These are phyloP conservation scores for Amanita exitialis DNA, from an alignment of 768 basidiomycete species.

Conservation along the genomic window DNA sequence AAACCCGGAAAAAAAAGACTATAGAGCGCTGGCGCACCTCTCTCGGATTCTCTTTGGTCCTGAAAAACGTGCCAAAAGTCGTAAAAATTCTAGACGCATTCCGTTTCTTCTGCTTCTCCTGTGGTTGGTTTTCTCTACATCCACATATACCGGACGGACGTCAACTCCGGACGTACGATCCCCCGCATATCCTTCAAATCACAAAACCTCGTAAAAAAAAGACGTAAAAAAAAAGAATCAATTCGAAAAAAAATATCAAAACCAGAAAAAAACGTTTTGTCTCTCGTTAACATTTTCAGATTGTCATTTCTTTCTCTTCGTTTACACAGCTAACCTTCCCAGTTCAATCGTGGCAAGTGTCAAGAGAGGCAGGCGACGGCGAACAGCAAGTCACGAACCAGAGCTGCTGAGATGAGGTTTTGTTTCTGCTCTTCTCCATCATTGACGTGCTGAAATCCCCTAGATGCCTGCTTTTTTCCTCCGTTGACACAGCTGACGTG, in stretches of 20 bases:
- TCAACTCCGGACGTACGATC: not conserved
- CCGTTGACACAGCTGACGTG: not conserved
- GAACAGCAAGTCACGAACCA: not conserved
- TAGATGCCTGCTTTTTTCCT: not conserved
- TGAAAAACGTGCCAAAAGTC: too few relatives aligned
- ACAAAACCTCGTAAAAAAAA: not conserved
- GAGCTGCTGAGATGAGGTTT: not conserved
- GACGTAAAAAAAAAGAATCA: not conserved
- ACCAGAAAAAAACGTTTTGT: too few relatives aligned
- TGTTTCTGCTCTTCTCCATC: not conserved
- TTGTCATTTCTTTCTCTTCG: not conserved
- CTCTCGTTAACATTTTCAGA: not conserved
- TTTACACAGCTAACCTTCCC: not conserved
- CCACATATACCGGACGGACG: not conserved
- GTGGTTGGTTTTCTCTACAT: not conserved
- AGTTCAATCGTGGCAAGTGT: not conserved
- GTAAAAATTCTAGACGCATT: too few relatives aligned
- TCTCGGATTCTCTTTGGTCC: too few relatives aligned
- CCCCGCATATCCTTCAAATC: too few relatives aligned
- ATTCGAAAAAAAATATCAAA: too few relatives aligned
- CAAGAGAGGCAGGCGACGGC: not conserved
- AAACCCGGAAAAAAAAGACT: not conserved
- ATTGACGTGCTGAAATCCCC: not conserved
- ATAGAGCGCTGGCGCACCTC: not conserved
- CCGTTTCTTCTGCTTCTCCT: not conserved